Evolutionary conservation across 1,284 basidiomycete genomes (phyloP).

Genomic region (Coriolopsis trogii): DNA sequence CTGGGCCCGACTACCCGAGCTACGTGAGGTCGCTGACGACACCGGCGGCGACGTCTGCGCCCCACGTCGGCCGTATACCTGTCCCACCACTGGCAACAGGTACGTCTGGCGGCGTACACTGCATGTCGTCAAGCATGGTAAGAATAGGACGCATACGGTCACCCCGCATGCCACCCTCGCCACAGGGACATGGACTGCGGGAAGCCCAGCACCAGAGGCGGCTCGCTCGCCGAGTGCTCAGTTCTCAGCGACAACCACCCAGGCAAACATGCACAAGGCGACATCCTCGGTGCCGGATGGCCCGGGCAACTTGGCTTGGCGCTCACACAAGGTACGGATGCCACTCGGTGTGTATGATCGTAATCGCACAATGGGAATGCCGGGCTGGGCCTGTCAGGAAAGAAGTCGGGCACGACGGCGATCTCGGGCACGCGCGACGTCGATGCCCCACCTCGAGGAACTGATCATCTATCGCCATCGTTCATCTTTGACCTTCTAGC

Average conservation of each 20-base stretch:
- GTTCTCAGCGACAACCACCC: not conserved
- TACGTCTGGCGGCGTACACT: not conserved
- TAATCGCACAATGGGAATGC: not conserved
- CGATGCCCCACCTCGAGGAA: too few species aligned
- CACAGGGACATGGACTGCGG: too few species aligned
- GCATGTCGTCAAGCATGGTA: not conserved
- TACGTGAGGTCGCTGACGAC: too few species aligned
- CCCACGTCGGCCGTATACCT: not conserved
- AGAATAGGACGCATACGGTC: too few species aligned
- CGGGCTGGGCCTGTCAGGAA: slow-evolving; percentile 10
- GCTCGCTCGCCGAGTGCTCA: too few species aligned
- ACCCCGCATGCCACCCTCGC: too few species aligned
- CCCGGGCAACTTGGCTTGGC: too few species aligned
- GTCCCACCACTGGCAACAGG: not conserved
- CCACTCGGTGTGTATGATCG: not conserved
- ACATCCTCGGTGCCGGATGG: too few species aligned
- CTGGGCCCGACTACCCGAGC: not conserved
- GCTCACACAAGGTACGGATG: not conserved
- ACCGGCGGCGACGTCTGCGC: not conserved
- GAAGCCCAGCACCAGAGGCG: too few species aligned
- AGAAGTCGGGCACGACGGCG: slow-evolving; percentile 3
- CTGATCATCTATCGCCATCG: too few species aligned
- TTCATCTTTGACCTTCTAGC: too few species aligned
- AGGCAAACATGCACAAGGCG: not conserved
- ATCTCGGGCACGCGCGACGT: slow-evolving; percentile 11